Conservation (phyloP, 2,329 filamentous ascomycete genomes). For the Coniochaeta sp. region DNA sequence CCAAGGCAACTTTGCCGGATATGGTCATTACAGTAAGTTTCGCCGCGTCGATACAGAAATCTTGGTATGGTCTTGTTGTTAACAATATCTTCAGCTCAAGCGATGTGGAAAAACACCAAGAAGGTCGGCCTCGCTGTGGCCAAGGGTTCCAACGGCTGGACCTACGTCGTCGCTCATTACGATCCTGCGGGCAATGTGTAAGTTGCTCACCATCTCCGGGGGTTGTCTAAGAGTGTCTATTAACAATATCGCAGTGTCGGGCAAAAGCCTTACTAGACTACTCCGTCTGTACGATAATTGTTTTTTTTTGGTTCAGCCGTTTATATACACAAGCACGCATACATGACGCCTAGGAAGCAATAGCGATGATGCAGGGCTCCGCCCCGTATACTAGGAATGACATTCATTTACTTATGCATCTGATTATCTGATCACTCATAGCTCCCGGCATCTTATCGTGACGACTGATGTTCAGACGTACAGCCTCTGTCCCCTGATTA, state of each 20-base stretch:
- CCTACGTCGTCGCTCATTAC: conserved; percentile 26
- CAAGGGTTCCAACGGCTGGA: conserved; percentile 17
- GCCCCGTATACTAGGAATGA: not conserved
- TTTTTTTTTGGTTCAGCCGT: not conserved
- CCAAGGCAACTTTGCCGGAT: conserved; percentile 23
- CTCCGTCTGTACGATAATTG: not conserved
- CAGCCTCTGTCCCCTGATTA: no score
- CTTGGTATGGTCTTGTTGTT: not conserved
- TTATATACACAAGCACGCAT: not conserved
- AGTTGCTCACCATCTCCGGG: not conserved
- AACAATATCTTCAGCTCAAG: conserved; percentile 11
- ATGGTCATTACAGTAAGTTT: conserved; percentile 26
- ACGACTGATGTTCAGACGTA: no score
- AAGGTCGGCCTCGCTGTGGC: conserved; percentile 24
- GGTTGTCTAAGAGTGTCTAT: not conserved
- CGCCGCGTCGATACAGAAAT: conserved; percentile 3
- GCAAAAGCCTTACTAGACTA: not conserved
- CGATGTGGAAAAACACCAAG: conserved; percentile 23
- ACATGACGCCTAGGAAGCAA: not conserved
- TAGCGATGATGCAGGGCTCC: not conserved
- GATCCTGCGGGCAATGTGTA: conserved; percentile 23
- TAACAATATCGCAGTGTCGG: not conserved
- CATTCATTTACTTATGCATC: not conserved
- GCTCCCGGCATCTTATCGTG: no score
- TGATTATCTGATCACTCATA: not conserved